Percentiles rank a stretch among this genome's conserved stretches.
Conservation (phyloP, 768 basidiomycete genomes). For the Lactarius sp. region DNA sequence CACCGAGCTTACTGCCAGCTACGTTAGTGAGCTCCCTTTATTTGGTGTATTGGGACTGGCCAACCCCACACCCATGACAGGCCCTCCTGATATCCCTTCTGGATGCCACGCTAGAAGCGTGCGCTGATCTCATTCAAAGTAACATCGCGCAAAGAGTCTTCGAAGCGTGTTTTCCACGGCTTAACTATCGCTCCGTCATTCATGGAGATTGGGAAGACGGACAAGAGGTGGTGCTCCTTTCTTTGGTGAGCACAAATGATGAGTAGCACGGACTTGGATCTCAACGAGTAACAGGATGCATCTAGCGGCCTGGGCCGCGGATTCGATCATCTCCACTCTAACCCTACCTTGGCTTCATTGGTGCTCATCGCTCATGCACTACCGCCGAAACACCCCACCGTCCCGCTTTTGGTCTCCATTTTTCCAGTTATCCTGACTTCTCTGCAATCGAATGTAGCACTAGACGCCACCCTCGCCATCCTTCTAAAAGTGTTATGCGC, state of each 20-base stretch:
- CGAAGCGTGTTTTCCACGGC: constrained; percentile 18
- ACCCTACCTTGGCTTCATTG: constrained; percentile 20
- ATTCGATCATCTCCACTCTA: constrained; percentile 16
- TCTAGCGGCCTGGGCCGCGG: constrained; percentile 15
- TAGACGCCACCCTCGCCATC: constrained; percentile 60
- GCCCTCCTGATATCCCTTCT: constrained; percentile 20
- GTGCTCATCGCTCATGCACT: constrained; percentile 19
- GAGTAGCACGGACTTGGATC: neutral
- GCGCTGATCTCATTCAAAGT: constrained; percentile 21
- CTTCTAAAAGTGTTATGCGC: constrained; percentile 38
- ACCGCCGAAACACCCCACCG: neutral
- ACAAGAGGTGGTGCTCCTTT: constrained; percentile 17
- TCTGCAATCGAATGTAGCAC: constrained; percentile 47
- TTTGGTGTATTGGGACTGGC: neutral
- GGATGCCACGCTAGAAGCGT: constrained; percentile 18
- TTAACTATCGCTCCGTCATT: constrained; percentile 12
- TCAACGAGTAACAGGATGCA: constrained; percentile 8
- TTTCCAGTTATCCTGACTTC: constrained; percentile 44
- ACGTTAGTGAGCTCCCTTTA: constrained; percentile 5
- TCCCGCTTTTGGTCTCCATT: constrained; percentile 30
- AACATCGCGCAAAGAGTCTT: constrained; percentile 22
- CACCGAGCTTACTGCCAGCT: constrained; percentile 12
- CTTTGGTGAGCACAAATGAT: constrained; percentile 22
- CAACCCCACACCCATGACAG: constrained; percentile 1
- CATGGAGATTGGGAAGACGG: constrained; percentile 24